Evolutionary conservation across 768 basidiomycete genomes (phyloP).

Genomic region (Boletellus sp.): DNA sequence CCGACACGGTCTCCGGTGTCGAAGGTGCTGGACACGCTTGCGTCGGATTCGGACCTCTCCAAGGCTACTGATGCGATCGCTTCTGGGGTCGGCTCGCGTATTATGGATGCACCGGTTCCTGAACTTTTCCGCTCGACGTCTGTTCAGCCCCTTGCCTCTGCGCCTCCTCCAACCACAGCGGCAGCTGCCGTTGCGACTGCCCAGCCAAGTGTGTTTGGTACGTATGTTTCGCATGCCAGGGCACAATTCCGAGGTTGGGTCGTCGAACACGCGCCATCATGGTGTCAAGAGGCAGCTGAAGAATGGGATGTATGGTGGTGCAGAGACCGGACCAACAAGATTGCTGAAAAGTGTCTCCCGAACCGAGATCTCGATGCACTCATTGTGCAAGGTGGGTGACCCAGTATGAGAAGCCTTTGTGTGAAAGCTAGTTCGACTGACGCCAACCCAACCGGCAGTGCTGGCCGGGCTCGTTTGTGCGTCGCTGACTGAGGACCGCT

Average conservation of each 20-base stretch:
- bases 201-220: background rate
- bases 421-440: no score
- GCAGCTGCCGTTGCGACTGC: background rate
- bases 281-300: conserved; percentile 23
- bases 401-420: no score
- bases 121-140: conserved; percentile 47
- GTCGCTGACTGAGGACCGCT: conserved; percentile 76
- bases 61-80: conserved; percentile 48
- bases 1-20: conserved; percentile 46
- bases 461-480: conserved; percentile 65
- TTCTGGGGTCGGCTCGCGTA: conserved; percentile 24
- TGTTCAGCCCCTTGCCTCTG: conserved; percentile 7
- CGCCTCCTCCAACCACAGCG: conserved; percentile 4
- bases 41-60: conserved; percentile 55
- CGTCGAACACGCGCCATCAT: conserved; percentile 30
- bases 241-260: conserved; percentile 3
- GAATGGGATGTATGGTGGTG: conserved; percentile 51
- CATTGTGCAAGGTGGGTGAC: conserved; percentile 51
- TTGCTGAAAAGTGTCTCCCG: conserved; percentile 54
- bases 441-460: conserved; percentile 36
- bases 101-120: conserved; percentile 37
- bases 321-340: conserved; percentile 48
- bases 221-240: conserved; percentile 1
- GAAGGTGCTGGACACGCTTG: conserved; percentile 52
- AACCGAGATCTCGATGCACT: conserved; percentile 60